phyloP scores from a whole-genome alignment of 179 eudicot species.

The Spergularia azorica region DNA sequence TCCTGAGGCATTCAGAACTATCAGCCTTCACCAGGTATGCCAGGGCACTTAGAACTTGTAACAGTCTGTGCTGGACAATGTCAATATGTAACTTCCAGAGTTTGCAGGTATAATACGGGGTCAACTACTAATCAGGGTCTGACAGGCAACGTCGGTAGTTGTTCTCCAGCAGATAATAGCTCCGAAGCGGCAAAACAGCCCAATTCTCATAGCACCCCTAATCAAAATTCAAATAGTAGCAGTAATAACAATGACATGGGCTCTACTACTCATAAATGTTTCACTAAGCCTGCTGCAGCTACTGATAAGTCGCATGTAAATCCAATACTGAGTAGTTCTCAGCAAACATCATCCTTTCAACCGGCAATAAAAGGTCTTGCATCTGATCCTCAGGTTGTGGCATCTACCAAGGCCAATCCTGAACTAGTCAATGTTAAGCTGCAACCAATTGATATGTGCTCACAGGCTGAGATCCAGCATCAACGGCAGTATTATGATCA shows the following conservation, averaged over 20 bases:
- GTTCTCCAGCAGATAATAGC: conserved; percentile 58
- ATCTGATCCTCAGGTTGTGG: conserved; percentile 28
- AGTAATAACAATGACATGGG: conserved; percentile 75
- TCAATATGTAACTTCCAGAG: conserved; percentile 5
- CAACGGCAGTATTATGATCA: conserved; percentile 55
- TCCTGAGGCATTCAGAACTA: conserved; percentile 53
- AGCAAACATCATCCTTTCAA: conserved; percentile 43
- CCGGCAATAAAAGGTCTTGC: conserved; percentile 28
- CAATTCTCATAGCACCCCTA: conserved; percentile 44
- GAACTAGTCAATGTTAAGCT: conserved; percentile 23
- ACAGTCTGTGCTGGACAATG: conserved; percentile 2
- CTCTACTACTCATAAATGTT: conserved; percentile 54
- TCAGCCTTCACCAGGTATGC: conserved; percentile 78
- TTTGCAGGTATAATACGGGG: conserved; percentile 55
- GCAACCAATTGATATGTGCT: conserved; percentile 27
- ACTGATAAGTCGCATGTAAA: conserved; percentile 40
- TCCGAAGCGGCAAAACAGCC: conserved; percentile 64
- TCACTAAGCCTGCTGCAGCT: conserved; percentile 37
- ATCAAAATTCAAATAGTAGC: conserved; percentile 58
- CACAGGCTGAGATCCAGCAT: conserved; percentile 49
- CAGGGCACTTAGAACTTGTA: conserved; percentile 1
- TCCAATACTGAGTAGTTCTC: conserved; percentile 38
- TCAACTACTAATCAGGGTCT: conserved; percentile 51
- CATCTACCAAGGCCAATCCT: conserved; percentile 23
- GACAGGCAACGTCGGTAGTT: conserved; percentile 68